These are phyloP conservation scores for Hemerocallis citrina DNA, from an alignment of 106 monocot genomes.

Conservation along the genomic window DNA sequence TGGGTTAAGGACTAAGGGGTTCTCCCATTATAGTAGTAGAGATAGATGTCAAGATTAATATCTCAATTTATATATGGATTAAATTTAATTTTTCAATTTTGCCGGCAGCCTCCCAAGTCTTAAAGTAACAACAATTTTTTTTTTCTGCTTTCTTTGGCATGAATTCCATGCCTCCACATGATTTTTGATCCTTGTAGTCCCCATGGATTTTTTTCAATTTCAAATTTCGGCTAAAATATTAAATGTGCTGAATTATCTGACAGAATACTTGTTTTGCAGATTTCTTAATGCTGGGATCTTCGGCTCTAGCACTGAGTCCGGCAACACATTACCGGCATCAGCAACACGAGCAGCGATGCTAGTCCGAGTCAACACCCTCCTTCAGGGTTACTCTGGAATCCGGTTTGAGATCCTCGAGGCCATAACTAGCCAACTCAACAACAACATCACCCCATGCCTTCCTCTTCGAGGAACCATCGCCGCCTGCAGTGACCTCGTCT, in stretches of 20 bases:
- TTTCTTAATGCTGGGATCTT: constrained; percentile 68
- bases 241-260: not conserved
- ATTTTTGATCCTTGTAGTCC: too few relatives aligned
- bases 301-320: constrained; percentile 11
- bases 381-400: constrained; percentile 82
- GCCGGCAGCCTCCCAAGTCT: too few relatives aligned
- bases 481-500: constrained; percentile 43
- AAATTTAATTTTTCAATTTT: too few relatives aligned
- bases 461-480: constrained; percentile 48
- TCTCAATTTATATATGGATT: too few relatives aligned
- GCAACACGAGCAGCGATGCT: constrained; percentile 64
- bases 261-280: constrained; percentile 17
- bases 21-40: too few relatives aligned
- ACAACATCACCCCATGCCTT: constrained; percentile 24
- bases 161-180: too few relatives aligned
- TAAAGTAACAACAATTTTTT: too few relatives aligned
- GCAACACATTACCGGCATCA: constrained; percentile 16
- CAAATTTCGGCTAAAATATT: too few relatives aligned
- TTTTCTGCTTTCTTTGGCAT: too few relatives aligned
- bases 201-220: too few relatives aligned
- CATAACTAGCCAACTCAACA: constrained; percentile 37
- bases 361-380: constrained; percentile 84
- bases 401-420: constrained; percentile 48
- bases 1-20: too few relatives aligned
- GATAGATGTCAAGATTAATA: too few relatives aligned